A percentile compares a stretch with the other conserved stretches of the same genome.
Conservation (phyloP, 2,329 filamentous ascomycete genomes). For the Penicillium polonicum region DNA sequence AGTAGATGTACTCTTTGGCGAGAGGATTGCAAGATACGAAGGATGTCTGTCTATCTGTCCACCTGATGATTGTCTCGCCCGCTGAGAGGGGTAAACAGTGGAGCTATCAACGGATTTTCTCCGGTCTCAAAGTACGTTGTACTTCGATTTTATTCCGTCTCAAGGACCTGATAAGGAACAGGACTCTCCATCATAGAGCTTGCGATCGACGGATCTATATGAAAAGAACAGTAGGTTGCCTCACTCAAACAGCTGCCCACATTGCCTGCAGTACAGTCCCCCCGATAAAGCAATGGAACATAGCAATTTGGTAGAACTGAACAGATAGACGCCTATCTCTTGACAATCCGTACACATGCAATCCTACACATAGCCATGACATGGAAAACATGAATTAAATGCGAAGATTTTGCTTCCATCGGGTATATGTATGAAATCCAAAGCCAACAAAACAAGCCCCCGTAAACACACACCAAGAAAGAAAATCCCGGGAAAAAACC, state of each 20-base stretch:
- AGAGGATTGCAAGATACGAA: not conserved
- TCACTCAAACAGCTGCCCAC: not conserved
- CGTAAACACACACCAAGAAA: constrained; percentile 8
- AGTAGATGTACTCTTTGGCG: not conserved
- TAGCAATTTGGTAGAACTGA: no score
- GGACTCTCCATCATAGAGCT: not conserved
- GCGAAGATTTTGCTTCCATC: constrained; percentile 21
- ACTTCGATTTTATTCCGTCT: not conserved
- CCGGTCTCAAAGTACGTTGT: constrained; percentile 38
- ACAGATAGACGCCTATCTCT: not conserved
- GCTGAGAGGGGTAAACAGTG: constrained; percentile 16
- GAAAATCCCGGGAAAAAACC: not conserved
- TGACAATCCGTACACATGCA: not conserved
- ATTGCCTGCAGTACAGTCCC: not conserved
- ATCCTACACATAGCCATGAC: not conserved
- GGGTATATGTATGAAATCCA: constrained; percentile 26
- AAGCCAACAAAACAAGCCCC: constrained; percentile 15
- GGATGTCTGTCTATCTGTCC: not conserved
- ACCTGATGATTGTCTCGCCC: not conserved
- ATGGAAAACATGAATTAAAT: constrained; percentile 2
- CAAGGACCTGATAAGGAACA: not conserved
- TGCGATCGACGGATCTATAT: not conserved
- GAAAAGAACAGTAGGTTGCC: not conserved
- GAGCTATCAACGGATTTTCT: constrained; percentile 14
- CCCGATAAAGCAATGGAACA: not conserved